phyloP scores from a whole-genome alignment of 257 asterid genomes.

The Echium plantagineum region DNA sequence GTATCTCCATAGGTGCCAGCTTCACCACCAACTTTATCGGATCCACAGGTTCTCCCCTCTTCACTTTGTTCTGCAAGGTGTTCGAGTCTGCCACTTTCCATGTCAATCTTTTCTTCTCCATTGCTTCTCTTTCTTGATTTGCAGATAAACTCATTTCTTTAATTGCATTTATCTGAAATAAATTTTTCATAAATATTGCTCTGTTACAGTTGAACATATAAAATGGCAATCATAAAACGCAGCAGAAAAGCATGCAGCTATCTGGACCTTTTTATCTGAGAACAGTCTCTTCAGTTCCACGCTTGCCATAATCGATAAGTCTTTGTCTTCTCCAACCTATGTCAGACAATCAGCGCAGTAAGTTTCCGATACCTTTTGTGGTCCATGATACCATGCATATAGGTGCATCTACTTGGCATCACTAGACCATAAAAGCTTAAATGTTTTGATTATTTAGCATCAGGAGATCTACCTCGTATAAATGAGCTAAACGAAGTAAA shows the following conservation, averaged over 20 bases:
- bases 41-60: slow-evolving; percentile 60
- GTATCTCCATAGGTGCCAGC: slow-evolving; percentile 83
- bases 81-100: slow-evolving; percentile 14
- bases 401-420: not conserved
- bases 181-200: not conserved
- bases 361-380: not conserved
- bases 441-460: not conserved
- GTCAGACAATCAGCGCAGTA: not conserved
- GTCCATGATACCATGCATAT: not conserved
- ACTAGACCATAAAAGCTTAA: not conserved
- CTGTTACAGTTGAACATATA: not conserved
- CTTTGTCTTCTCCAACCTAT: slow-evolving; percentile 85
- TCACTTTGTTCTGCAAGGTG: not conserved
- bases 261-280: slow-evolving; percentile 54
- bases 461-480: slow-evolving; percentile 63
- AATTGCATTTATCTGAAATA: slow-evolving; percentile 9
- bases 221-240: not conserved
- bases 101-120: slow-evolving; percentile 17
- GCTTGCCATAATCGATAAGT: slow-evolving; percentile 48
- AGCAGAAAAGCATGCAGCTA: not conserved
- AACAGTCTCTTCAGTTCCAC: slow-evolving; percentile 69
- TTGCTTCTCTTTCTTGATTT: slow-evolving; percentile 19
- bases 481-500: slow-evolving; percentile 82
- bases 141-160: slow-evolving; percentile 19
- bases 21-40: slow-evolving; percentile 48